Base-by-base conservation (phyloP, 345 rosid genomes). In the Clausena lansium region DNA sequence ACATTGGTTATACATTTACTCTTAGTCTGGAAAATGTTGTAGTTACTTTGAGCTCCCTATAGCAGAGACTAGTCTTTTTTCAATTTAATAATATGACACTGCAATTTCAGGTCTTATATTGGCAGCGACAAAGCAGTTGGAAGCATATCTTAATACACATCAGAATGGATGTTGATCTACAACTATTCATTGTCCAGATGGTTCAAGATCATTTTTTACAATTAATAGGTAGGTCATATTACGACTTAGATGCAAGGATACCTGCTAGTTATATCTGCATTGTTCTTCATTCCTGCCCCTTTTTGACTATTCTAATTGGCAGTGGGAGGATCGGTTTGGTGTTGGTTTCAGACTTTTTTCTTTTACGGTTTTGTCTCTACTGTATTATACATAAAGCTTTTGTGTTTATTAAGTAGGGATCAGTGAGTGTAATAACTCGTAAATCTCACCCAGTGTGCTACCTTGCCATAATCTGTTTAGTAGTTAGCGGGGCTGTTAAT, bases 101-200 rank as follows among this genome's bases (percentile, higher is more conserved):
- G 58, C 30, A 10, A 79, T 73, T 84, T 78, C 83, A 95, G 98
- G 98, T 76, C 85, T 95, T 71, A 88, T 95, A 78, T 77, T 91
- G 86, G 94, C 98, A 27, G 94, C 98, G 38, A 87, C 83, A 52
- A 88, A 87, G 76, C 81, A 90, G 81, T 86, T 91, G 86, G 90
- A 91, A 77, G 81, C 87, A 50, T 85, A 89, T 87, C 82, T 89
- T 52, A 74, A 78, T 66, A 80, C 64, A 54, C 82, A 61, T 54
- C 93, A 84, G 78, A 91, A 91, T 74, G 90, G 92, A 61, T 71
- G 74, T 69, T 87, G 76, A 84, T 81, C 76, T 54, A 15, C 30
- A 38, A 36, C 27, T 36, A 20, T 60, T 41, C 58, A 13, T 71
- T 1, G 28, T 57, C 65, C 19, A 8, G 35, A 36, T 19, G 54